Conservation (phyloP, 73 alveolate species). For the Paramecium sonneborni region DNA sequence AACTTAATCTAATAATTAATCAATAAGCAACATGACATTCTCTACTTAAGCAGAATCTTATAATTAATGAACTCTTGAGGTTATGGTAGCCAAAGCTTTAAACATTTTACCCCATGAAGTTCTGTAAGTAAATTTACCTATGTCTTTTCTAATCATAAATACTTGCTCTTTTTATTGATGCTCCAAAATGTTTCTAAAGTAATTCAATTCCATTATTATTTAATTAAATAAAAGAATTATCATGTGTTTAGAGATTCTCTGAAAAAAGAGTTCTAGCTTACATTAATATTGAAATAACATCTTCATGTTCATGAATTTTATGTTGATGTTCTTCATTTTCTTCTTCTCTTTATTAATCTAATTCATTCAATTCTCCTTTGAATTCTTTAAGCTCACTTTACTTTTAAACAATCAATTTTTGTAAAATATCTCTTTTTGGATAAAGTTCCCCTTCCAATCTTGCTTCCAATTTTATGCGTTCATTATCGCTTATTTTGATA, state of each 20-base stretch:
- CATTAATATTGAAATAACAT: background rate
- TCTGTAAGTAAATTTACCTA: constrained; percentile 36
- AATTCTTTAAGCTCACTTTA: constrained; percentile 8
- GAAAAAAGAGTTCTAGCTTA: background rate
- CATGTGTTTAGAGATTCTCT: background rate
- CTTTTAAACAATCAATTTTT: background rate
- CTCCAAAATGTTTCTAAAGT: background rate
- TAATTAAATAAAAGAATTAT: background rate
- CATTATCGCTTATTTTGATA: background rate
- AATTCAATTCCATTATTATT: constrained; percentile 17
- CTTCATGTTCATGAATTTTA: constrained; percentile 37
- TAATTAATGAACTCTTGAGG: constrained; percentile 11
- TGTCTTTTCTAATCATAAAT: background rate
- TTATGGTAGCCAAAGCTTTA: constrained; percentile 41
- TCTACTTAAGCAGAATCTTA: background rate
- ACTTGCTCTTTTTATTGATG: constrained; percentile 44
- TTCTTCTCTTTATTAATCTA: background rate
- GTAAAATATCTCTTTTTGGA: constrained; percentile 23
- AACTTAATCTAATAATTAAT: constrained; percentile 34
- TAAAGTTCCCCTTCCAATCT: constrained; percentile 53
- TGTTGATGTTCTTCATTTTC: constrained; percentile 21
- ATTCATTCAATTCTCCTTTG: constrained; percentile 12
- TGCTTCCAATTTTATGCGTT: constrained; percentile 36
- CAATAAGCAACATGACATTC: background rate
- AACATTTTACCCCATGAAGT: constrained; percentile 49